phyloP scores from a whole-genome alignment of 2,329 filamentous ascomycete species.

The Diplodia seriata region DNA sequence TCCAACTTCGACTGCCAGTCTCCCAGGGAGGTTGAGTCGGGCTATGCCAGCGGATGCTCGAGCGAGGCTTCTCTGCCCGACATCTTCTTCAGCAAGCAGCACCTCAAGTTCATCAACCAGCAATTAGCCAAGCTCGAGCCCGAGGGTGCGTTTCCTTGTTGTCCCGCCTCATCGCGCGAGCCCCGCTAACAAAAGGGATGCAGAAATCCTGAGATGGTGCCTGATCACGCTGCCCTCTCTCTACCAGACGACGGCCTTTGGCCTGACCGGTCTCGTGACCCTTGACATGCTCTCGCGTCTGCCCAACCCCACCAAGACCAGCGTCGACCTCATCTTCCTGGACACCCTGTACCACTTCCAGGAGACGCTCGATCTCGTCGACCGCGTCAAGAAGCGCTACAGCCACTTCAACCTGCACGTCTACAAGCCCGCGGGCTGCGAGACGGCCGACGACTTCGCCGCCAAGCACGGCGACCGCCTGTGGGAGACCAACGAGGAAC shows the following conservation, averaged over 20 bases:
- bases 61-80: slow-evolving; percentile 71
- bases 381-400: slow-evolving; percentile 78
- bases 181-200: slow-evolving; percentile 38
- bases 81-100: slow-evolving; percentile 83
- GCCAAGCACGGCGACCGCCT: slow-evolving; percentile 79
- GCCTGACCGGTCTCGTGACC: slow-evolving; percentile 59
- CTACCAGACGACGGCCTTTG: slow-evolving; percentile 63
- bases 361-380: slow-evolving; percentile 59
- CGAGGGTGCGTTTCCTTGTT: slow-evolving; percentile 59
- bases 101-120: slow-evolving; percentile 88
- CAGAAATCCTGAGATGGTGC: slow-evolving; percentile 89
- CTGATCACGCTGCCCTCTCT: slow-evolving; percentile 88
- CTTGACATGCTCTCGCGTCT: slow-evolving; percentile 77
- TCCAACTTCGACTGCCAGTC: slow-evolving; percentile 32
- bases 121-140: slow-evolving; percentile 88
- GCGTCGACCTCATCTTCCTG: slow-evolving; percentile 60
- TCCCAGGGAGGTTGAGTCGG: slow-evolving; percentile 72
- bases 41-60: slow-evolving; percentile 76
- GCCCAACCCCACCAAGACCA: slow-evolving; percentile 63
- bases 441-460: slow-evolving; percentile 79
- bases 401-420: slow-evolving; percentile 81
- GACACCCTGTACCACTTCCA: slow-evolving; percentile 63
- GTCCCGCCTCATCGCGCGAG: slow-evolving; percentile 34
- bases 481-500: slow-evolving; percentile 84
- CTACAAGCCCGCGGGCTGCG: slow-evolving; percentile 82